A percentile compares a stretch with the other conserved stretches of the same genome.
Evolutionary conservation across 148 eudicot species (phyloP).

Genomic region (Mesembryanthemum crystallinum): DNA sequence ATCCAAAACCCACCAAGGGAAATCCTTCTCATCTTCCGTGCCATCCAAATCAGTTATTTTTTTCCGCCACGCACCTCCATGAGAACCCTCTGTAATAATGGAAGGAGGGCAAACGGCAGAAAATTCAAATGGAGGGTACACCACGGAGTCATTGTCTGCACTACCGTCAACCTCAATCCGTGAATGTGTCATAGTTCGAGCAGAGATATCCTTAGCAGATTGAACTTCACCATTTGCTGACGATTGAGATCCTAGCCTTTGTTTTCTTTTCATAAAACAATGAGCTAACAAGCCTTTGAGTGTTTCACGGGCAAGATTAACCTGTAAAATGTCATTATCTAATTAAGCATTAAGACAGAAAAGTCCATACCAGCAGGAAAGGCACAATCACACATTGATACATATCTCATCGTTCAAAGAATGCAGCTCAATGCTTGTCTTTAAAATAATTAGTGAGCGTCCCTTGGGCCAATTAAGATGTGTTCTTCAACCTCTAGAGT

Average conservation of each 20-base stretch:
- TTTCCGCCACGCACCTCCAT: slow-evolving; percentile 92
- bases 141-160: slow-evolving; percentile 69
- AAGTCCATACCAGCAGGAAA: not conserved
- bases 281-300: slow-evolving; percentile 85
- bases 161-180: slow-evolving; percentile 66
- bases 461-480: not conserved
- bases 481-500: not conserved
- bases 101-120: slow-evolving; percentile 82
- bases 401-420: not conserved
- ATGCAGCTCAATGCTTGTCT: not conserved
- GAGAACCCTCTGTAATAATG: slow-evolving; percentile 87
- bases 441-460: not conserved
- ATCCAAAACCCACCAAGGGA: slow-evolving; percentile 96
- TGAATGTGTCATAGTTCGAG: slow-evolving; percentile 54
- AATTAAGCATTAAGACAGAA: not conserved
- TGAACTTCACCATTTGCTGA: slow-evolving; percentile 69
- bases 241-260: slow-evolving; percentile 62
- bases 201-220: slow-evolving; percentile 61
- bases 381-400: not conserved
- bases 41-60: slow-evolving; percentile 85
- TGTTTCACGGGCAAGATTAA: slow-evolving; percentile 93
- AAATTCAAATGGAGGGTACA: slow-evolving; percentile 94
- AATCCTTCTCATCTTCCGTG: slow-evolving; percentile 89
- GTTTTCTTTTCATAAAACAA: slow-evolving; percentile 76
- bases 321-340: slow-evolving; percentile 38